Evolutionary conservation across 73 alveolate genomes (phyloP), one percentile per base, ranked within the genome.

Genomic region (Durusdinium trenchii): DNA sequence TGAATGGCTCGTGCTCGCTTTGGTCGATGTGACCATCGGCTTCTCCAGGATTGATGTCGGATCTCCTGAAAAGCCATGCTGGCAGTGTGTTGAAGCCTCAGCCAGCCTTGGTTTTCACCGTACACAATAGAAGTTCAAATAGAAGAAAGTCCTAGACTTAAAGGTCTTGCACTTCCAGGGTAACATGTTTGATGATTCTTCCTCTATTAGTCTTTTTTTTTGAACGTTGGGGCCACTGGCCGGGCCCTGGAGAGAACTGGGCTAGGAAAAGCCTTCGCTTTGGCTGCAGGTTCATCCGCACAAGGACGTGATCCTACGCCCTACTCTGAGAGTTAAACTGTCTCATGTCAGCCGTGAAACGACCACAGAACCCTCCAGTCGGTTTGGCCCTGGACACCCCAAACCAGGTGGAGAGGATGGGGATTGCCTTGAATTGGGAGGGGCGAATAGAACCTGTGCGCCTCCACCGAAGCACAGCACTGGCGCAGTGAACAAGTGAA

Each of bases 251-350:
- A n/a, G n/a, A n/a, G n/a, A n/a, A n/a, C n/a, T n/a, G n/a, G n/a
- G n/a, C n/a, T n/a, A n/a, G n/a, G n/a, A n/a, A 23, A 64, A 3
- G 45, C 2, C 79, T 1, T 7, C n/a, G 79, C 20, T 42, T 36
- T 36, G 54, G 28, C 46, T 30, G 20, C 75, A 91, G 98, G 98
- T 91, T n/a, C 98, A 91, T 50, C 98, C 98, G 61, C 98, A 69
- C 38, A 71, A 69, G 23, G 98, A 91, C 60, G 82, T 91, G 76
- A 91, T 89, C 75, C 82, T 91, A 57, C 76, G 92, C 23, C 92
- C 76, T 35, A 42, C 52, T 36, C n/a, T 84, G 28, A 54, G 64
- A 12, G 52, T 48, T 36, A 81, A 6, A 45, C 23, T 28, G 26
- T 16, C 43, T 30, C 75, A 50, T 51, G 76, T 4, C 23, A 78